These are phyloP conservation scores for Fusarium oligoseptatum DNA, from an alignment of 2,329 filamentous ascomycete species.

Conservation along the genomic window DNA sequence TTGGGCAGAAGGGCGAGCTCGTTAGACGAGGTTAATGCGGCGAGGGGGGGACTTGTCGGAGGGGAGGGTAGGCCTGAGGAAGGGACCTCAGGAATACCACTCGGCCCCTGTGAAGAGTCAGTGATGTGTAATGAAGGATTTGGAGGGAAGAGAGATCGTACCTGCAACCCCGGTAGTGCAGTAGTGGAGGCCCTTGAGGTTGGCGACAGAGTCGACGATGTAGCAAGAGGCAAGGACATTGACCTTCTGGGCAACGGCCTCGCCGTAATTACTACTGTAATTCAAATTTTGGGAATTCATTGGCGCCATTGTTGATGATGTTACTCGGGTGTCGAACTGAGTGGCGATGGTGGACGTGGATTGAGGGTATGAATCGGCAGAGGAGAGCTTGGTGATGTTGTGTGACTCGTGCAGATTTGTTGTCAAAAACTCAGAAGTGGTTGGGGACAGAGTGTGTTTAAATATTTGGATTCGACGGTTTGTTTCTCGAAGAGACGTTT, in stretches of 20 bases:
- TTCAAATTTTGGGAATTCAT: constrained; percentile 79
- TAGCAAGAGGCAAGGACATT: constrained; percentile 94
- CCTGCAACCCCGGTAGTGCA: constrained; percentile 91
- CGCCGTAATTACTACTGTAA: constrained; percentile 83
- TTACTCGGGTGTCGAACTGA: constrained; percentile 42
- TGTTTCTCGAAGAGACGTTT: constrained; percentile 19
- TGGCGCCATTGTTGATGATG: constrained; percentile 66
- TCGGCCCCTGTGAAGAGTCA: constrained; percentile 72
- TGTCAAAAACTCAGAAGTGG: constrained; percentile 17
- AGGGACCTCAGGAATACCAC: constrained; percentile 96
- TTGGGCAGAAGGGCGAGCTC: constrained; percentile 75
- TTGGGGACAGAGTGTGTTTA: constrained; percentile 2
- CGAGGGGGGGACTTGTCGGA: constrained; percentile 90
- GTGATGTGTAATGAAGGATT: neutral
- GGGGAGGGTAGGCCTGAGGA: constrained; percentile 87
- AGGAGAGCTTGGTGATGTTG: constrained; percentile 17
- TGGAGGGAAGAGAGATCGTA: constrained; percentile 55
- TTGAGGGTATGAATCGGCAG: constrained; percentile 28
- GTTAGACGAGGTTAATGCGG: constrained; percentile 77
- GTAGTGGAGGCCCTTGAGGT: constrained; percentile 90
- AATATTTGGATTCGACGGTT: constrained; percentile 1
- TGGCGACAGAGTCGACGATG: constrained; percentile 79
- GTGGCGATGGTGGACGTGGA: constrained; percentile 23
- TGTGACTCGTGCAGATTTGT: constrained; percentile 11
- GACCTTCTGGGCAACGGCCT: constrained; percentile 72